Evolutionary conservation across 371 early-diverging fungal species (phyloP), one percentile per base, ranked within the genome.

Genomic region (Batkoa obscura): DNA sequence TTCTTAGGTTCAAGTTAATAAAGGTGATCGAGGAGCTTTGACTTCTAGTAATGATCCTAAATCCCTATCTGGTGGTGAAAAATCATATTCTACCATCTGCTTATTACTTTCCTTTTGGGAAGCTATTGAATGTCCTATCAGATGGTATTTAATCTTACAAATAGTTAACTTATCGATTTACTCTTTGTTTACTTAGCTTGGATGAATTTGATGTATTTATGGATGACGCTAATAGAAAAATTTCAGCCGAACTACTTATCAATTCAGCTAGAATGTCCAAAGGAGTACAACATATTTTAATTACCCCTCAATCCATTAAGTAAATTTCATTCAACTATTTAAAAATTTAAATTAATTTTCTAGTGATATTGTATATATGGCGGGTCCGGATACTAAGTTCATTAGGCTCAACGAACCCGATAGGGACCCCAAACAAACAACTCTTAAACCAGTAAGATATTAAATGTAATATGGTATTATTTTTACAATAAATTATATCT

Each of bases 181-280:
- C 32, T 32, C 30, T 33, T 23, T 23, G n/a, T 37, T 12, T 38
- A 34, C 17, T 10, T 66, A 80, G 81, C 54, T 70, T 99, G 61
- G 99, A 99, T 70, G 99, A 99, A 76, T 99, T 94, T 76, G 99
- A 99, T 70, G 99, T 99, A 13, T 99, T 97, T 65, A 98, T 98
- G 99, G 99, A 97, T 67, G 88, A 90, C 1, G 94, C 94, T n/a
- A 96, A 96, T 62, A 80, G 96, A 30, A 70, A 72, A n/a, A 77
- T 86, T 53, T 81, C 80, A 39, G 93, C 90, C 84, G 64, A 71
- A 46, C 79, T 91, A 80, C 77, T 94, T 76, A 82, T 94, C 62
- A 82, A 78, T 35, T 70, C 82, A 17, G 94, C 96, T 0, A 71
- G 81, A 42, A 72, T 74, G 39, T 72, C 76, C 36, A 67, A 58